Evolutionary conservation across 768 basidiomycete genomes (phyloP).

Genomic region (Mycena latifolia): DNA sequence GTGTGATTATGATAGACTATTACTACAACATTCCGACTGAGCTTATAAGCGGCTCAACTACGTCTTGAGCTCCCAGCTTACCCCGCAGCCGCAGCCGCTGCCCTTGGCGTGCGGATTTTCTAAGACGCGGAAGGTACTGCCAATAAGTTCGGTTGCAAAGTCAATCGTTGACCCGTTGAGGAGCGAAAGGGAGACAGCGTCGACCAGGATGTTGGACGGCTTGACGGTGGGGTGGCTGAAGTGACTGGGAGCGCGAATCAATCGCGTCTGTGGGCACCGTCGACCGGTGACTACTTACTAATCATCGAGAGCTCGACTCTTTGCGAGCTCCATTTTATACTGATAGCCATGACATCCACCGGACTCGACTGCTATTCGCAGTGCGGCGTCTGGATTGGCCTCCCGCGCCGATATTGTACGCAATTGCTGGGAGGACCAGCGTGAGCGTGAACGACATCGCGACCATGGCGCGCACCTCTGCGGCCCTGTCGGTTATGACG

Average conservation of each 20-base stretch:
- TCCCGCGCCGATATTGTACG: slow-evolving; percentile 74
- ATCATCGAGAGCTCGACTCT: slow-evolving; percentile 74
- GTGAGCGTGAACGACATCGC: slow-evolving; percentile 18
- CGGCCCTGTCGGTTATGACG: slow-evolving; percentile 78
- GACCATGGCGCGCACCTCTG: slow-evolving; percentile 63
- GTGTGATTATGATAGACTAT: slow-evolving; percentile 18
- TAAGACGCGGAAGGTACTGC: slow-evolving; percentile 85
- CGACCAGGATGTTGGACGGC: slow-evolving; percentile 85
- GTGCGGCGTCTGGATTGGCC: slow-evolving; percentile 71
- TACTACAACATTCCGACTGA: slow-evolving; percentile 15
- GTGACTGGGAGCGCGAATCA: slow-evolving; percentile 56
- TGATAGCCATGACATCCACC: slow-evolving; percentile 99
- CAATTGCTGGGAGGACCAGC: slow-evolving; percentile 72
- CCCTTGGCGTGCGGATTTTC: slow-evolving; percentile 94
- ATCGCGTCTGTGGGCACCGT: slow-evolving; percentile 13
- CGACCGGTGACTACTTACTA: slow-evolving; percentile 75
- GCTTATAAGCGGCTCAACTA: slow-evolving; percentile 6
- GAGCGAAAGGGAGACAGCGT: slow-evolving; percentile 86
- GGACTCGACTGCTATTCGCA: slow-evolving; percentile 89
- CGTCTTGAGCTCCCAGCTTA: slow-evolving; percentile 91
- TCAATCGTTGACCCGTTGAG: slow-evolving; percentile 92
- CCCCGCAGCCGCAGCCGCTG: slow-evolving; percentile 93
- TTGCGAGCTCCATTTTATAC: slow-evolving; percentile 90
- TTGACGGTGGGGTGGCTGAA: slow-evolving; percentile 79
- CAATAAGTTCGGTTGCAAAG: slow-evolving; percentile 95